Evolutionary conservation across 345 rosid species (phyloP), one percentile per base, ranked within the genome.

Genomic region (Citrus mangshanensis): DNA sequence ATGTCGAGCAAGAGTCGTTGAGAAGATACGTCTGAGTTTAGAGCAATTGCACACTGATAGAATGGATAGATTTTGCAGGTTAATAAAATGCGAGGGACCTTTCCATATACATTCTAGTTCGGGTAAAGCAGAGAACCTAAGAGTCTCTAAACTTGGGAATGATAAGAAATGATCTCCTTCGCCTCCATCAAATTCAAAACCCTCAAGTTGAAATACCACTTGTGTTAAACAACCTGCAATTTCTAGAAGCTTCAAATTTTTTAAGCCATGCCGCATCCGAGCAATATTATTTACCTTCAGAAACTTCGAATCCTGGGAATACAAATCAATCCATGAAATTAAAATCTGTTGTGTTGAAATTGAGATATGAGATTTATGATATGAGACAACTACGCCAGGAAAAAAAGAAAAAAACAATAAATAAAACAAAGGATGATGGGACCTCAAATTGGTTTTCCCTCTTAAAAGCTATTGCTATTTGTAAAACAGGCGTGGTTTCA

Each of bases 31-130:
- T n/a, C n/a, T n/a, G 2, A 27, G 28, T 27, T 27, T 27, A 64
- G 9, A 2, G 68, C 68, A 28, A 1, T 0, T 2, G 0, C 0
- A 0, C 55, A 51, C 1, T 51, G 5, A 16, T 18, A 51, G 22
- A 16, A 1, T 51, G 56, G 56, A 51, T 14, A 51, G 56, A 51
- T 51, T 14, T 51, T 51, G 56, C 56, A 18, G 5, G 56, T 51
- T 51, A 0, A 18, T 1, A 4, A 51, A 51, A 1, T 16, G 56
- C 6, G 56, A 13, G 55, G 55, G 56, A 18, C 56, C 7, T 51
- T 51, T 51, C 55, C 56, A 51, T 18, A 51, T 51, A 51, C 56
- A 51, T 51, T 18, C 56, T 51, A 51, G 56, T 18, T 51, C 7
- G 19, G 22, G 22, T 51, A 16, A 18, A 14, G 0, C 7, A 14